A percentile compares a stretch with the other conserved stretches of the same genome.
Conservation (phyloP, 805 yeast genomes). For the Ogataea paradorogensis region DNA sequence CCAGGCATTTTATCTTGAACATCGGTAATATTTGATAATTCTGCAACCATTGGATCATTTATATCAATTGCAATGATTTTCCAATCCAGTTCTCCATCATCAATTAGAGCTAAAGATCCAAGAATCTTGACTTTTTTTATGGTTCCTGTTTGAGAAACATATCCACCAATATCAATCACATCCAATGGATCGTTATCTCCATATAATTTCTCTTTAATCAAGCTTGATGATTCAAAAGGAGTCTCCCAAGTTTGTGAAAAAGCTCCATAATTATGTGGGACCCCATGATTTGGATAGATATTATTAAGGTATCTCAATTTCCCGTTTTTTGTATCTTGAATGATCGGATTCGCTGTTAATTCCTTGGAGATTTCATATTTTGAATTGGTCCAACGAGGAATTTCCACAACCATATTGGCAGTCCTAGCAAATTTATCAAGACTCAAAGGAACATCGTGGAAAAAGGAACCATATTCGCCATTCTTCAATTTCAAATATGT, state of each 20-base stretch:
- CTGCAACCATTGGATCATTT: conserved; percentile 60
- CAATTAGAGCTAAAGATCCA: conserved; percentile 76
- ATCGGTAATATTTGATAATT: conserved; percentile 62
- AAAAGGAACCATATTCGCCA: conserved; percentile 52
- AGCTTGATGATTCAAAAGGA: conserved; percentile 52
- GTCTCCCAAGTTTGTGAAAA: conserved; percentile 97
- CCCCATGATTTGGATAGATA: conserved; percentile 79
- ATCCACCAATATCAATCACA: conserved; percentile 82
- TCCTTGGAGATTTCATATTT: conserved; percentile 72
- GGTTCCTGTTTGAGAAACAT: conserved; percentile 43
- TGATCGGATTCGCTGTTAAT: conserved; percentile 65
- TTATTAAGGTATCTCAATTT: conserved; percentile 73
- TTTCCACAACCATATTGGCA: conserved; percentile 69
- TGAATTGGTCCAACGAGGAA: conserved; percentile 80
- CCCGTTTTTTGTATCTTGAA: conserved; percentile 71
- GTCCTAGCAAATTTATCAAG: conserved; percentile 40
- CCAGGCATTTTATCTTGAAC: conserved; percentile 68
- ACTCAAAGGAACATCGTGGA: conserved; percentile 69
- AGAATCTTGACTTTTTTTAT: conserved; percentile 64
- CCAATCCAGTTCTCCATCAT: conserved; percentile 98
- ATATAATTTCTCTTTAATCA: conserved; percentile 40
- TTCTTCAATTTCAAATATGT: conserved; percentile 42
- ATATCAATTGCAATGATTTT: conserved; percentile 71
- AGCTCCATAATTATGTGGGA: conserved; percentile 85
- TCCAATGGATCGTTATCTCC: conserved; percentile 98